Base-by-base conservation (phyloP, 768 basidiomycete species). In the Lactarius akahatsu region DNA sequence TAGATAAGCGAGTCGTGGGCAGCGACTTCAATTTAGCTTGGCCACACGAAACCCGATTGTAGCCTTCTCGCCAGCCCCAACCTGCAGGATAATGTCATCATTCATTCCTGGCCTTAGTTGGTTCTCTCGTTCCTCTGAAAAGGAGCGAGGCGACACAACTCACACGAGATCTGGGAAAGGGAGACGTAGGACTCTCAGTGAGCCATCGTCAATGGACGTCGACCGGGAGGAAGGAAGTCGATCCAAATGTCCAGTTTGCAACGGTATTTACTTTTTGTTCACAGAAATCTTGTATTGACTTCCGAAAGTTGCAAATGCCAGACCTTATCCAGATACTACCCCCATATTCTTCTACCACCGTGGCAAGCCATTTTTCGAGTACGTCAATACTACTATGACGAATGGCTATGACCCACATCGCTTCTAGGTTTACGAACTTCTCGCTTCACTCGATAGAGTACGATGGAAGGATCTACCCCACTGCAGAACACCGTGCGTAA, bases 401-500 rank as follows among this genome's bases (percentile, higher is more conserved):
- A 40, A 30, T n/a, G 36, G n/a, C 16, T 26, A 18, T 16, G 18
- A 52, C 3, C 16, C 34, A 34, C 5, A 15, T 16, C 11, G 10
- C 4, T 15, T 26, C 26, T 13, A 70, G 69, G n/a, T 70, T 70
- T 61, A 70, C 69, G 4, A 70, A 70, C 36, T 70, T 70, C 34
- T 68, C 69, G 6, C 16, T 57, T 30, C 67, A 70, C 52, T 54
- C 67, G 8, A n/a, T 70, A 8, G 55, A 52, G 40, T 64, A 68
- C 38, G 26, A 62, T 1, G 36, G 62, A 43, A 59, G 52, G n/a
- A 59, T 57, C n/a, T 70, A 70, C 23, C 43, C 69, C 28, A 70
- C 69, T 20, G 59, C 69, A 2, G 69, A 70, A 55, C 69, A 70
- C 30, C 69, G 69, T 70, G 63, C 43, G 69, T 69, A 13, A 11